A percentile compares a stretch with the other conserved stretches of the same genome.
These are phyloP conservation scores for Blastobotrys chiropterorum DNA, from an alignment of 805 yeast species.

Conservation along the genomic window DNA sequence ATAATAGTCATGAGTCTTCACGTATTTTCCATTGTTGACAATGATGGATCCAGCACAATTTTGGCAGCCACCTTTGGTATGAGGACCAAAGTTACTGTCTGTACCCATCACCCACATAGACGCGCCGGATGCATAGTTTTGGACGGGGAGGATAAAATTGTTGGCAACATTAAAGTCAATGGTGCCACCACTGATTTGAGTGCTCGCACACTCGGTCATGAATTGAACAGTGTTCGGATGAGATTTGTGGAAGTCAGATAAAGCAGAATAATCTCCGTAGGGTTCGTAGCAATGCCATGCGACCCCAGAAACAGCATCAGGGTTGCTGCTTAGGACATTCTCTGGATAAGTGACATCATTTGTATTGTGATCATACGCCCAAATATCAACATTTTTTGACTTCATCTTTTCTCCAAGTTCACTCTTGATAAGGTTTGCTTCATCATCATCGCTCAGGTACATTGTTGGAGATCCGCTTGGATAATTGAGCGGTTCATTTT, in stretches of 20 bases:
- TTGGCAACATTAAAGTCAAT: constrained; percentile 1
- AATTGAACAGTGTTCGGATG: constrained; percentile 3
- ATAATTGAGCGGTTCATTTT: constrained; percentile 8
- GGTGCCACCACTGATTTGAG: neutral
- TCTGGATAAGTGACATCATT: neutral
- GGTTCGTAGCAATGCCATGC: constrained; percentile 9
- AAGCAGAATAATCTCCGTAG: constrained; percentile 3
- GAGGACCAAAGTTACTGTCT: constrained; percentile 4
- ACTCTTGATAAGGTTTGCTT: neutral
- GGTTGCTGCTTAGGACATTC: neutral
- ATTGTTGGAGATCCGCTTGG: constrained; percentile 7
- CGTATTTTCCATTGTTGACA: constrained; percentile 1
- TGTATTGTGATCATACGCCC: constrained; percentile 8
- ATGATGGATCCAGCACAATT: constrained; percentile 4
- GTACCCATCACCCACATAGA: constrained; percentile 9
- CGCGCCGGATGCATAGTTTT: constrained; percentile 5
- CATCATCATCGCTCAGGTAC: neutral
- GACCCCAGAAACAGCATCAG: constrained; percentile 3
- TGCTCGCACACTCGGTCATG: constrained; percentile 5
- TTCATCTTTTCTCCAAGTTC: constrained; percentile 3
- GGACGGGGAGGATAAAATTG: constrained; percentile 7
- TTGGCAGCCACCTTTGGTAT: constrained; percentile 3
- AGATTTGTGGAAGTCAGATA: constrained; percentile 3
- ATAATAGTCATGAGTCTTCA: constrained; percentile 6
- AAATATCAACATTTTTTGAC: constrained; percentile 1